Conservation (phyloP, 23 red algal genomes). For the Porphyridium purpureum region DNA sequence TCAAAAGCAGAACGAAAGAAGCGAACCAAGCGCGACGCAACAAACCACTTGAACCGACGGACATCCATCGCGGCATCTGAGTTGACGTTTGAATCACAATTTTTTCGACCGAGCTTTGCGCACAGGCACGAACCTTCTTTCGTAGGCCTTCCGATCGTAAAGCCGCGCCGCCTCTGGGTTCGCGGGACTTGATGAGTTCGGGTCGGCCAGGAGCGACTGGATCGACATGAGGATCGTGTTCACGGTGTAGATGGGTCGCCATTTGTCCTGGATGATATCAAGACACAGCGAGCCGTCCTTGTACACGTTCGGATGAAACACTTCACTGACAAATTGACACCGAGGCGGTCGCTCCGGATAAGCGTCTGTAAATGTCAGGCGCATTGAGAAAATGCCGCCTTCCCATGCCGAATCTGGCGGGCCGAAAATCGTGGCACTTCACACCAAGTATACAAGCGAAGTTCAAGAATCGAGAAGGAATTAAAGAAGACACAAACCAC, state of each 20-base stretch:
- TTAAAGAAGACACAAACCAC: too few relatives aligned
- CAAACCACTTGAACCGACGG: not conserved
- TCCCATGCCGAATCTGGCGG: constrained; percentile 7
- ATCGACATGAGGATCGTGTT: constrained; percentile 4
- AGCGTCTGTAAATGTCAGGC: constrained; percentile 7
- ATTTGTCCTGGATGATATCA: constrained; percentile 22
- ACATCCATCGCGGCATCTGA: too few relatives aligned
- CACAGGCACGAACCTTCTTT: not conserved
- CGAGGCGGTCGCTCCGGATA: constrained; percentile 13
- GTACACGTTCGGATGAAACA: constrained; percentile 26
- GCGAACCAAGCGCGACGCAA: too few relatives aligned
- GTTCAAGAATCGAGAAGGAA: too few relatives aligned
- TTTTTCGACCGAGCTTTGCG: too few relatives aligned
- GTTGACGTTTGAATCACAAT: too few relatives aligned
- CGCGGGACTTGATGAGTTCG: constrained; percentile 3
- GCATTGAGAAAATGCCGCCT: constrained; percentile 9
- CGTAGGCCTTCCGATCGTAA: constrained; percentile 1
- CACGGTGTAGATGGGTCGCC: constrained; percentile 17
- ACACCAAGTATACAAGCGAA: too few relatives aligned
- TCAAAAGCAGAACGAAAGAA: too few relatives aligned
- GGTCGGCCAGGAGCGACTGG: constrained; percentile 7
- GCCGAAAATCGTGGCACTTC: constrained; percentile 19
- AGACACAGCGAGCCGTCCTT: constrained; percentile 11
- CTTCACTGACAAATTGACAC: constrained; percentile 5
- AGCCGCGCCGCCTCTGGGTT: constrained; percentile 3